Evolutionary conservation across 805 yeast species (phyloP), one percentile per base, ranked within the genome.

Genomic region (Wickerhamomyces bisporus): DNA sequence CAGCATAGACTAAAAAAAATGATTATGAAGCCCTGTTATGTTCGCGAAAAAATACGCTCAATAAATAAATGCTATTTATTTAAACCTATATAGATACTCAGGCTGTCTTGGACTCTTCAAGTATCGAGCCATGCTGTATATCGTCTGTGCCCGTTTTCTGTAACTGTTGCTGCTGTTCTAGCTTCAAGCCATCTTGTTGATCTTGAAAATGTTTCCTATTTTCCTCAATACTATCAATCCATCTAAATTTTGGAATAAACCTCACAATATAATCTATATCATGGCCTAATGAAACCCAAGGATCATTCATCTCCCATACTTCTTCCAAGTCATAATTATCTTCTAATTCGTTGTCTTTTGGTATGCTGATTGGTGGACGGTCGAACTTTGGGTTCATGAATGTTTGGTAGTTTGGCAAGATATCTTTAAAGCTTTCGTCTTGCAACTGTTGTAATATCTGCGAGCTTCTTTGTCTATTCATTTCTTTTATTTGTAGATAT

Each of bases 241-340:
- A 44, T 31, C 50, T 45, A 25, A 38, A 48, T 20, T 40, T 47
- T 10, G 58, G 58, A 8, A 55, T 48, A 21, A 52, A 45, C 24
- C 53, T 33, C 11, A 55, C 45, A n/a, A 47, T 32, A 9, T 48
- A 43, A 16, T 44, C 48, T 1, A 55, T 46, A 30, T 53, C 58
- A 10, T 31, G 25, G 1, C 45, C 52, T 16, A 55, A 42, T 6
- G 37, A 21, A 2, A 32, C 42, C 60, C 60, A 55, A 1, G 60
- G 60, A 27, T 52, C 47, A 24, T 52, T 53, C 15, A 49, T 10
- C 9, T 48, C 45, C 58, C 60, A 53, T 2, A 46, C 48, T 18
- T 53, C 57, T 15, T 44, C 45, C 5, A 55, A 27, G 25, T 52
- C 58, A 20, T 41, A 35, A n/a, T 49, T 52, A 20, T 46, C 49